Evolutionary conservation across 108 stramenopile genomes (phyloP).

Genomic region (Conticribra weissflogii): DNA sequence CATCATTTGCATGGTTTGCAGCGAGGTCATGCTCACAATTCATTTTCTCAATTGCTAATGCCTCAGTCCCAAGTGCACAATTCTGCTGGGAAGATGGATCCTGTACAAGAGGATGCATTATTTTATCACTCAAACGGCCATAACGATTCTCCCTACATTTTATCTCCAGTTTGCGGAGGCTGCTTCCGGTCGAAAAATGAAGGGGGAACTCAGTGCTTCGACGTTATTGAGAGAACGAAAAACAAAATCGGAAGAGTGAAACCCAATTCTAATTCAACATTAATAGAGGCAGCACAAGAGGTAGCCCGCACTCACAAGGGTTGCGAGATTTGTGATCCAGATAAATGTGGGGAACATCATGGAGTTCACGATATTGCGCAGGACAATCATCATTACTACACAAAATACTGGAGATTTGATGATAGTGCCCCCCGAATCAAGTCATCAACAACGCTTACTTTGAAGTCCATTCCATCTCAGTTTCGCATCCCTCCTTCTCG

Average conservation of each 20-base stretch:
- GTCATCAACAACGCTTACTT: constrained; percentile 39
- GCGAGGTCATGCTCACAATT: neutral
- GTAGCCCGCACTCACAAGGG: constrained; percentile 4
- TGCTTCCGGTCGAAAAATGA: constrained; percentile 10
- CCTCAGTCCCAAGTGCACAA: neutral
- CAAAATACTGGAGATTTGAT: constrained; percentile 51
- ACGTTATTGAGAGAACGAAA: constrained; percentile 1
- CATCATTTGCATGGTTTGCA: constrained; percentile 8
- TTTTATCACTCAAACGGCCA: no score
- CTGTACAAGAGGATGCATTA: neutral
- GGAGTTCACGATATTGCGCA: neutral
- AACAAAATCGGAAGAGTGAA: neutral
- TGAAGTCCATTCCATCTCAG: constrained; percentile 37
- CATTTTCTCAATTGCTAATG: neutral
- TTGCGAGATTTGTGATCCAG: constrained; percentile 33
- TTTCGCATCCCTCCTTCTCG: constrained; percentile 41
- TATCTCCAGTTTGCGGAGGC: constrained; percentile 10
- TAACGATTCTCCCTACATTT: constrained; percentile 2
- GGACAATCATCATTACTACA: neutral
- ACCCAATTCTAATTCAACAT: constrained; percentile 10
- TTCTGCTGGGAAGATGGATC: neutral
- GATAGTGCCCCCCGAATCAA: constrained; percentile 22
- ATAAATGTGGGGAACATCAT: constrained; percentile 22
- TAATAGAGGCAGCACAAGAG: constrained; percentile 18
- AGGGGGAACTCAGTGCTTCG: constrained; percentile 6